Percentiles rank a stretch among this genome's conserved stretches.
phyloP scores from a whole-genome alignment of 2,329 filamentous ascomycete genomes.

The Colletotrichum nymphaeae region DNA sequence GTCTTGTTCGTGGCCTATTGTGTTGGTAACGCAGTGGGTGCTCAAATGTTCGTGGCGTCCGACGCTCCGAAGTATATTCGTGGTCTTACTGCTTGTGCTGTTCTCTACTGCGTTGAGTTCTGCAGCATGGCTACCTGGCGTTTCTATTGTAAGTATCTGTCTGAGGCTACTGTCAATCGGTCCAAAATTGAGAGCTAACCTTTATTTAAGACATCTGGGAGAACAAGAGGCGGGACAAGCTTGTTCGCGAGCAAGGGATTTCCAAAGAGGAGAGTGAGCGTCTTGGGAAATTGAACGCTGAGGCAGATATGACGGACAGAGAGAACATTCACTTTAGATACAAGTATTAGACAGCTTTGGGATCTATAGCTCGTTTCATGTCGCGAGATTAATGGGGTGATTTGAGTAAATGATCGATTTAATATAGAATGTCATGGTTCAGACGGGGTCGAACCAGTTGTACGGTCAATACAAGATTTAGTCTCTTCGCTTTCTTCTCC shows the following conservation, averaged over 20 bases:
- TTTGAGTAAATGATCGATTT: neutral
- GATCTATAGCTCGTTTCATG: neutral
- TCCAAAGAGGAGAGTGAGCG: constrained; percentile 41
- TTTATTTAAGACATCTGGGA: constrained; percentile 40
- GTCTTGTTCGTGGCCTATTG: constrained; percentile 40
- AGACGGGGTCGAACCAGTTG: neutral
- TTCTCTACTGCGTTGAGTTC: constrained; percentile 43
- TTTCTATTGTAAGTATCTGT: constrained; percentile 39
- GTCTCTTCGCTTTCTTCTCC: constrained; percentile 4
- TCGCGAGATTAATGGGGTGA: neutral
- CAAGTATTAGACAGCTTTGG: constrained; percentile 13
- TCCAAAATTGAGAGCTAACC: neutral
- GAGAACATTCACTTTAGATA: constrained; percentile 42
- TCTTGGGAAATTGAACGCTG: constrained; percentile 42
- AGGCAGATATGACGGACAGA: constrained; percentile 41
- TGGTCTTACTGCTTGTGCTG: constrained; percentile 39
- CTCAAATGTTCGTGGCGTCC: constrained; percentile 28
- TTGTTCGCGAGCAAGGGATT: constrained; percentile 40
- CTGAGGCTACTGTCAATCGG: neutral
- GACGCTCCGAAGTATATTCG: constrained; percentile 37
- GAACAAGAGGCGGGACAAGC: constrained; percentile 39
- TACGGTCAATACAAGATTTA: neutral
- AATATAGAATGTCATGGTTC: neutral
- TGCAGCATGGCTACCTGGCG: constrained; percentile 40
- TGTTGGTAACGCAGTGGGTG: constrained; percentile 39